Conservation (phyloP, 805 yeast genomes). For the Teunomyces stri region DNA sequence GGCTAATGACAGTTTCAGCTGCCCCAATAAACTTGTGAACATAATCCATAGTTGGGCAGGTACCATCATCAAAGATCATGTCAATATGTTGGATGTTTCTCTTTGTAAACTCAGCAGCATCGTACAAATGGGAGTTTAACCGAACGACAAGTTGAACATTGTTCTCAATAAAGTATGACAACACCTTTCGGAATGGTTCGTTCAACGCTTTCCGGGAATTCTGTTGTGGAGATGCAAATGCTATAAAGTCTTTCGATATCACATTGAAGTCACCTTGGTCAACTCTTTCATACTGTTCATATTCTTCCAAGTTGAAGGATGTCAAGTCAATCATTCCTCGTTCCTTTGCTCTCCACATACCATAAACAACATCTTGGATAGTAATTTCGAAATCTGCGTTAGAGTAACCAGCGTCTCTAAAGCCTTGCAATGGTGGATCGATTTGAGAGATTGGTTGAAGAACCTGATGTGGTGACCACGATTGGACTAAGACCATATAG, state of each 20-base stretch:
- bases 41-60: constrained; percentile 92
- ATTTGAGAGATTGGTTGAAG: constrained; percentile 90
- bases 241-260: constrained; percentile 89
- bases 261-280: constrained; percentile 96
- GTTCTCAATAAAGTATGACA: constrained; percentile 68
- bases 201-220: constrained; percentile 47
- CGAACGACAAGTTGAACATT: constrained; percentile 89
- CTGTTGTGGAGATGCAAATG: constrained; percentile 96
- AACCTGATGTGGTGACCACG: constrained; percentile 98
- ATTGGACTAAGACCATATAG: constrained; percentile 91
- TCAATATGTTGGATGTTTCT: constrained; percentile 87
- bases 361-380: constrained; percentile 93
- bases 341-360: constrained; percentile 97
- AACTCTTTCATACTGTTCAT: constrained; percentile 91
- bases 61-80: constrained; percentile 96
- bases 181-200: constrained; percentile 78
- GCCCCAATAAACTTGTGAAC: constrained; percentile 94
- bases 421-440: constrained; percentile 91
- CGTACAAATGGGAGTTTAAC: constrained; percentile 87
- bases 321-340: constrained; percentile 84
- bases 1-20: constrained; percentile 80
- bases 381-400: constrained; percentile 91
- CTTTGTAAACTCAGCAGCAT: constrained; percentile 76
- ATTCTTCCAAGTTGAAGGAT: constrained; percentile 84
- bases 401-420: constrained; percentile 96